Percentiles rank a stretch among this genome's conserved stretches.
These are phyloP conservation scores for Sodiomyces alkalinus DNA, from an alignment of 2,329 filamentous ascomycete genomes.

Conservation along the genomic window DNA sequence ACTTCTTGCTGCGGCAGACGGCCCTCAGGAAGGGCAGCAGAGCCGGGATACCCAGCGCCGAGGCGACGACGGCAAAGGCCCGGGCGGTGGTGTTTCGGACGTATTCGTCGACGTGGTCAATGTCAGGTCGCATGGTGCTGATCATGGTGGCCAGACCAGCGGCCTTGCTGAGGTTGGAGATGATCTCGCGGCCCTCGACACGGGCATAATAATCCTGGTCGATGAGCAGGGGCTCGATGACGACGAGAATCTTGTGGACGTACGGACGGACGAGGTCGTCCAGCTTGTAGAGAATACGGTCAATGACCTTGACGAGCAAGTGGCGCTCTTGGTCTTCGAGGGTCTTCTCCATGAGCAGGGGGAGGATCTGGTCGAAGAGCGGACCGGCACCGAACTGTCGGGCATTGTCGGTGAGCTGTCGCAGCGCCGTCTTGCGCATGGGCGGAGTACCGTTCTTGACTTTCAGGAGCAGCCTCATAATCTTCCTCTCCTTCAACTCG, in stretches of 20 bases:
- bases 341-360: constrained; percentile 94
- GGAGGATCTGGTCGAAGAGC: constrained; percentile 93
- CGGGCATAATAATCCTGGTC: constrained; percentile 99
- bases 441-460: constrained; percentile 98
- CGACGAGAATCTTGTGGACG: constrained; percentile 95
- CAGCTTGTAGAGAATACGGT: constrained; percentile 94
- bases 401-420: constrained; percentile 95
- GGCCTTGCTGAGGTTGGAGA: constrained; percentile 93
- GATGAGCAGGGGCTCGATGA: constrained; percentile 97
- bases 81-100: constrained; percentile 94
- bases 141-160: constrained; percentile 98
- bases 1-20: constrained; percentile 96
- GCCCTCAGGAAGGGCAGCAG: constrained; percentile 88
- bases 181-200: constrained; percentile 96
- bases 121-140: constrained; percentile 96
- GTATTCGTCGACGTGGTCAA: constrained; percentile 96
- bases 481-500: constrained; percentile 94
- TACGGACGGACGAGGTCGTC: constrained; percentile 93
- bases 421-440: constrained; percentile 94
- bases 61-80: constrained; percentile 94
- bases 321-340: constrained; percentile 96
- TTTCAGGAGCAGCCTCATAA: constrained; percentile 91
- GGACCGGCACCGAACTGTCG: constrained; percentile 88
- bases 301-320: constrained; percentile 96
- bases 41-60: constrained; percentile 87